Evolutionary conservation across 2,329 filamentous ascomycete species (phyloP).

Genomic region (Pestalotiopsis fici): DNA sequence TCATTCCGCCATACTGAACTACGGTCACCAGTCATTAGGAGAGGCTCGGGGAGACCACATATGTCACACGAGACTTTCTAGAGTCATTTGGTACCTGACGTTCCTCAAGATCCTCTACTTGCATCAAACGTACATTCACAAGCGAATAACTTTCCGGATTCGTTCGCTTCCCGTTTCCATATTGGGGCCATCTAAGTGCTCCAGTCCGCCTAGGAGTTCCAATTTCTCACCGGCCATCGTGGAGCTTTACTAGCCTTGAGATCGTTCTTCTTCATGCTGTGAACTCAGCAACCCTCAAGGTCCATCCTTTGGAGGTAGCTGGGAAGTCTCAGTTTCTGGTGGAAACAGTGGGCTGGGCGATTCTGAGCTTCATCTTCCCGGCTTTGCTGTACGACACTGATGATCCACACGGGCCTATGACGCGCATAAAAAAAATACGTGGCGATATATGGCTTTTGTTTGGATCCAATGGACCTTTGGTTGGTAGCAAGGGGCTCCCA

Average conservation of each 20-base stretch:
- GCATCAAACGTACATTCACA: background rate
- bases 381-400: background rate
- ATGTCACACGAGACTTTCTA: background rate
- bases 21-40: background rate
- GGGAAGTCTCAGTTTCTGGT: background rate
- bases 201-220: background rate
- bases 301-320: background rate
- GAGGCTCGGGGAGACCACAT: background rate
- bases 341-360: background rate
- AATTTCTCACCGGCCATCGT: background rate
- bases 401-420: background rate
- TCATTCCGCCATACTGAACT: background rate
- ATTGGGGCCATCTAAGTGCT: background rate
- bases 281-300: background rate
- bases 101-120: slow-evolving; percentile 4
- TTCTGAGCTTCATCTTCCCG: background rate
- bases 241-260: background rate
- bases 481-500: background rate
- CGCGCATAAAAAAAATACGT: slow-evolving; percentile 4
- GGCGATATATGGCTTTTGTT: background rate
- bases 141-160: slow-evolving; percentile 3
- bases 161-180: slow-evolving; percentile 13
- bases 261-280: background rate
- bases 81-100: background rate
- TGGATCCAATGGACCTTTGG: background rate